Conservation (phyloP, 2,329 filamentous ascomycete species). For the Dactylonectria macrodidyma region DNA sequence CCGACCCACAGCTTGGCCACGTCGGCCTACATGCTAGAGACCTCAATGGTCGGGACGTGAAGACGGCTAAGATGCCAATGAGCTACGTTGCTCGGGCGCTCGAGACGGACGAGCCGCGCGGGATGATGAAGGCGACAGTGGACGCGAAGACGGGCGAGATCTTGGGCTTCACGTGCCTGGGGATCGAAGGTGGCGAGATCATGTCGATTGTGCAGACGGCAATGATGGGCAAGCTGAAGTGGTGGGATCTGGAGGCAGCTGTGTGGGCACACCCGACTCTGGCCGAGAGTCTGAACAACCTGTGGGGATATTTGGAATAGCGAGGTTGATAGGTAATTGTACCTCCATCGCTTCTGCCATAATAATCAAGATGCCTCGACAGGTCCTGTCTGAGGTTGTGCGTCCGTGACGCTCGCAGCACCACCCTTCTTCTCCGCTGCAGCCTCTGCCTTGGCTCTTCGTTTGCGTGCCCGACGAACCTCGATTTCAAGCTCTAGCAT, state of each 20-base stretch:
- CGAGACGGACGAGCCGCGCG: slow-evolving; percentile 66
- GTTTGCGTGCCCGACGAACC: slow-evolving; percentile 74
- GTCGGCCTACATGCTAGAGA: slow-evolving; percentile 63
- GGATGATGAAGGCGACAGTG: slow-evolving; percentile 67
- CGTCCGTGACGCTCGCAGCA: slow-evolving; percentile 4
- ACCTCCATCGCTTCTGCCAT: neutral
- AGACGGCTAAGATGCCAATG: slow-evolving; percentile 67
- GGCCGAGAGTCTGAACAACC: slow-evolving; percentile 66
- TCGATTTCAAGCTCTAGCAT: slow-evolving; percentile 79
- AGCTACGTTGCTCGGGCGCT: slow-evolving; percentile 64
- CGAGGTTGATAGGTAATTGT: neutral
- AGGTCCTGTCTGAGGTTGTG: slow-evolving; percentile 20
- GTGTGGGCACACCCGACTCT: slow-evolving; percentile 66
- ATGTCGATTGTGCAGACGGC: slow-evolving; percentile 68
- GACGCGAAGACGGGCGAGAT: slow-evolving; percentile 64
- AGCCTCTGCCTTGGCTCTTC: slow-evolving; percentile 63
- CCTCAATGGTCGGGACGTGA: slow-evolving; percentile 51
- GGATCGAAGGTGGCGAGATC: slow-evolving; percentile 66
- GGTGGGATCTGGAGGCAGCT: slow-evolving; percentile 61
- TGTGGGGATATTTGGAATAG: slow-evolving; percentile 61
- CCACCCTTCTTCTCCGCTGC: slow-evolving; percentile 49
- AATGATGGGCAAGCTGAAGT: slow-evolving; percentile 64
- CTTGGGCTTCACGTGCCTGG: slow-evolving; percentile 66
- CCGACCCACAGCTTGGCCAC: slow-evolving; percentile 67
- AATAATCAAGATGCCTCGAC: slow-evolving; percentile 35